A percentile compares a stretch with the other conserved stretches of the same genome.
These are phyloP conservation scores for Suillus brevipes DNA, from an alignment of 768 basidiomycete genomes.

Conservation along the genomic window DNA sequence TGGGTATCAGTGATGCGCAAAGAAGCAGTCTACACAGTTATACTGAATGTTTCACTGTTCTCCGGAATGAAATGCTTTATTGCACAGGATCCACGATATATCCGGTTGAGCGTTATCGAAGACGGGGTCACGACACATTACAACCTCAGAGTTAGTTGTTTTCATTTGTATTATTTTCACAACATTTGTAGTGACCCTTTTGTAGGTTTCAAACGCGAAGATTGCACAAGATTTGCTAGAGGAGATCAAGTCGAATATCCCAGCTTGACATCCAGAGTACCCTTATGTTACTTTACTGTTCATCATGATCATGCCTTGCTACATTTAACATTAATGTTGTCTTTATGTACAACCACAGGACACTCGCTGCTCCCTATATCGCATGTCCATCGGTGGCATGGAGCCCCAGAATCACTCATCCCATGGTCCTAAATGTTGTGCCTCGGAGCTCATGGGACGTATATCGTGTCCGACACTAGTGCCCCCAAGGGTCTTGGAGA, in stretches of 20 bases:
- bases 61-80: slow-evolving; percentile 71
- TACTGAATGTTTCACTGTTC: slow-evolving; percentile 77
- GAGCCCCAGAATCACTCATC: not conserved
- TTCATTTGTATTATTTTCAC: slow-evolving; percentile 11
- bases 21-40: slow-evolving; percentile 73
- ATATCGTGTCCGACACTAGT: not conserved
- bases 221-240: slow-evolving; percentile 70
- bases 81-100: slow-evolving; percentile 77
- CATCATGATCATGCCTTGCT: slow-evolving; percentile 20
- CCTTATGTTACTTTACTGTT: slow-evolving; percentile 16
- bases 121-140: slow-evolving; percentile 62
- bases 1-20: slow-evolving; percentile 72
- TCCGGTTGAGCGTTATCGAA: slow-evolving; percentile 75
- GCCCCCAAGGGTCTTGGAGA: not conserved
- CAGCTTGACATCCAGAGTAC: slow-evolving; percentile 23
- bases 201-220: slow-evolving; percentile 66
- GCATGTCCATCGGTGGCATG: not conserved
- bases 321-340: slow-evolving; percentile 36
- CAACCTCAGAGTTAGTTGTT: slow-evolving; percentile 62
- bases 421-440: not conserved
- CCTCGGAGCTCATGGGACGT: not conserved
- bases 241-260: slow-evolving; percentile 47
- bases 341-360: slow-evolving; percentile 6
- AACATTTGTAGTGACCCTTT: slow-evolving; percentile 7
- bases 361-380: slow-evolving; percentile 1